These are phyloP conservation scores for Wickerhamiella musiphila DNA, from an alignment of 805 yeast species.

Conservation along the genomic window DNA sequence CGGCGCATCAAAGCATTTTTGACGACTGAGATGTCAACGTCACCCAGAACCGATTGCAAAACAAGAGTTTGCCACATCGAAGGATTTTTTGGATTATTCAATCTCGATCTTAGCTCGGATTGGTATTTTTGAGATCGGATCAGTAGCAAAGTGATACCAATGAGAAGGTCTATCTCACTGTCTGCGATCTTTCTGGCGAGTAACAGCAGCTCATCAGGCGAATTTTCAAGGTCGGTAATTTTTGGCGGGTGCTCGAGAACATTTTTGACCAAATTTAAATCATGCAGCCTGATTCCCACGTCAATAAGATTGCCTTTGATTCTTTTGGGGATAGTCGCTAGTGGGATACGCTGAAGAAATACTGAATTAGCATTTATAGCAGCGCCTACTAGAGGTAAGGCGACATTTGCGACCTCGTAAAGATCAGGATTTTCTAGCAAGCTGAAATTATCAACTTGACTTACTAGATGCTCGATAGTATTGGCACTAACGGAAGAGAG, in stretches of 20 bases:
- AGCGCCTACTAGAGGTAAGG: not conserved
- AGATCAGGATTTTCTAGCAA: not conserved
- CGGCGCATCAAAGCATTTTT: not conserved
- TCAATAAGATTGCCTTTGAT: not conserved
- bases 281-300: not conserved
- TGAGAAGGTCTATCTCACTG: not conserved
- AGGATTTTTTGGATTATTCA: no score
- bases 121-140: not conserved
- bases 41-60: not conserved
- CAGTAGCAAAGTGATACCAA: not conserved
- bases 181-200: not conserved
- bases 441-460: not conserved
- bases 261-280: not conserved
- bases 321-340: not conserved
- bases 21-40: not conserved
- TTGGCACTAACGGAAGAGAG: not conserved
- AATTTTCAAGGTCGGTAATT: not conserved
- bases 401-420: conserved; percentile 1
- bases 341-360: not conserved
- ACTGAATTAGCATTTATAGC: not conserved
- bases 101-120: not conserved
- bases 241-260: conserved; percentile 1
- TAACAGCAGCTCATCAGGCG: conserved; percentile 1
- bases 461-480: not conserved
- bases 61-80: conserved; percentile 1